phyloP scores from a whole-genome alignment of 2,329 filamentous ascomycete genomes.

The Alternaria triticimaculans region DNA sequence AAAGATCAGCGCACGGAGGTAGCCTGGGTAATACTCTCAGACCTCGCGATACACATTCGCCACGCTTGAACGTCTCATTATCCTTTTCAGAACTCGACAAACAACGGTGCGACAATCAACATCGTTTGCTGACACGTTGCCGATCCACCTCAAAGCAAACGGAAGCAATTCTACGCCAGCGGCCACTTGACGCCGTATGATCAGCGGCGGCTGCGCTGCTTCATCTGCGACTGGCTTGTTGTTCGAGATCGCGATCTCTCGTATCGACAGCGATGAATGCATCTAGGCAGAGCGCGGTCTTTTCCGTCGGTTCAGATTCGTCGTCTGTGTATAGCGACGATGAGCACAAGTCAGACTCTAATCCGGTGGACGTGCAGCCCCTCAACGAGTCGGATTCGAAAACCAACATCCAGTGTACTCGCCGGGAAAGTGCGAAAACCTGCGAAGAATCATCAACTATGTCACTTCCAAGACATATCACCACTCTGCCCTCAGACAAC shows the following conservation, averaged over 20 bases:
- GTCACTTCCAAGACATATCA: not conserved
- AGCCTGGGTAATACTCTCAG: not conserved
- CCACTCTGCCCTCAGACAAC: not conserved
- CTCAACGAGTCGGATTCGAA: not conserved
- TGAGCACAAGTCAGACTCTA: not conserved
- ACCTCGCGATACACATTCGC: not conserved
- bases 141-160: not conserved
- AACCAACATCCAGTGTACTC: not conserved
- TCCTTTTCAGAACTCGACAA: not conserved
- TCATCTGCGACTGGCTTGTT: not conserved
- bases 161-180: not conserved
- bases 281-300: not conserved
- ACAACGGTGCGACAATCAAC: not conserved
- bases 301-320: not conserved
- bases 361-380: not conserved
- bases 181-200: not conserved
- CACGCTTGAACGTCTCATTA: not conserved
- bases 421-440: not conserved
- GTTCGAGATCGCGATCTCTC: not conserved
- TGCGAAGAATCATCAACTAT: not conserved
- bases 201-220: not conserved
- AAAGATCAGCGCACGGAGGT: not conserved
- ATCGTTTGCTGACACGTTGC: not conserved
- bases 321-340: not conserved
- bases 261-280: not conserved